phyloP scores from a whole-genome alignment of 495 filamentous ascomycete species.

The Daldinia bambusicola region DNA sequence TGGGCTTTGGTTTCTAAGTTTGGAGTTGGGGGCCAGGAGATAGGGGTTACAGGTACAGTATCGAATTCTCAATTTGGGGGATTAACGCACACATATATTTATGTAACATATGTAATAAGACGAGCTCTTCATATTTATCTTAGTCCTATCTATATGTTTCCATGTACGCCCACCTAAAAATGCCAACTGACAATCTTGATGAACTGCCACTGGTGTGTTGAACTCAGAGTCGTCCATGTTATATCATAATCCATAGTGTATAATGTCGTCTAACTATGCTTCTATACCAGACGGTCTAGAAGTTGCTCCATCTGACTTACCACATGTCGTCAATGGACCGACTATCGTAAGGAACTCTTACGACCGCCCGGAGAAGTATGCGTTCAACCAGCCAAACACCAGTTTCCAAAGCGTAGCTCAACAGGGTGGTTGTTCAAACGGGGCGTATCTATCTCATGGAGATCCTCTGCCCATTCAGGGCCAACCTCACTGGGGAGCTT shows the following conservation, averaged over 20 bases:
- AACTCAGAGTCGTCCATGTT: slow-evolving; percentile 19
- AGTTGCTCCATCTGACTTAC: slow-evolving; percentile 24
- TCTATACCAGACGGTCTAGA: slow-evolving; percentile 31
- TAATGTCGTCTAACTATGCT: slow-evolving; percentile 15
- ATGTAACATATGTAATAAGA: not conserved
- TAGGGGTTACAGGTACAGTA: slow-evolving; percentile 16
- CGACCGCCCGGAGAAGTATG: slow-evolving; percentile 18
- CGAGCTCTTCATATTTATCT: slow-evolving; percentile 22
- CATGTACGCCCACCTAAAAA: not conserved
- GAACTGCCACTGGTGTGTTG: slow-evolving; percentile 9
- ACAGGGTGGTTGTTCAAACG: slow-evolving; percentile 22
- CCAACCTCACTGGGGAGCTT: slow-evolving; percentile 24
- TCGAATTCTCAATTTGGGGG: not conserved
- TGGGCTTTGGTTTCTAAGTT: not conserved
- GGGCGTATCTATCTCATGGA: slow-evolving; percentile 17
- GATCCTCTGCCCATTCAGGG: slow-evolving; percentile 16
- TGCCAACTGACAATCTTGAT: slow-evolving; percentile 20
- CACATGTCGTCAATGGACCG: slow-evolving; percentile 31
- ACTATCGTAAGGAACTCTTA: slow-evolving; percentile 25
- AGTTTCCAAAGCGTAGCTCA: slow-evolving; percentile 3
- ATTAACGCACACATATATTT: not conserved
- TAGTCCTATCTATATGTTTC: not conserved
- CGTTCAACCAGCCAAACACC: slow-evolving; percentile 16
- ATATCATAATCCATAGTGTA: slow-evolving; percentile 1
- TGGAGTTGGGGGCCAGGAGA: slow-evolving; percentile 12